These are phyloP conservation scores for Umbilicus rupestris DNA, from an alignment of 164 flowering plant genomes.

Conservation along the genomic window DNA sequence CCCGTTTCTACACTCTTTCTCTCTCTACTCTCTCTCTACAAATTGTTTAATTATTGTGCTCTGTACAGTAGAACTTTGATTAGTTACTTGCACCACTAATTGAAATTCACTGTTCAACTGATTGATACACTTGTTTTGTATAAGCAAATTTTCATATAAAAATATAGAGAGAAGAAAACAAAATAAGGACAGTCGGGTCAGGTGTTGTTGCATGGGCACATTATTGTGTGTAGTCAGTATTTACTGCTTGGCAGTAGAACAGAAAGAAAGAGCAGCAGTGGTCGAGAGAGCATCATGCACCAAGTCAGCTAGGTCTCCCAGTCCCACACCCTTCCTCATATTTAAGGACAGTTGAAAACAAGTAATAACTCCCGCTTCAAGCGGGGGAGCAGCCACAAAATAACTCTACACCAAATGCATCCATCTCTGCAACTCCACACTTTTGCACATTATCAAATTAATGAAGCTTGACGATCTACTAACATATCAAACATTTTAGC, in stretches of 20 bases:
- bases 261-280: neutral
- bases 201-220: slow-evolving; percentile 5
- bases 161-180: neutral
- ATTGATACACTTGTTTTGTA: neutral
- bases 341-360: neutral
- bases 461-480: too few species aligned
- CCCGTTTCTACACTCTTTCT: neutral
- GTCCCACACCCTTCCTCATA: neutral
- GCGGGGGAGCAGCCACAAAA: slow-evolving; percentile 4
- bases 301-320: slow-evolving; percentile 2
- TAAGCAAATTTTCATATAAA: neutral
- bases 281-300: neutral
- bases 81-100: slow-evolving; percentile 6
- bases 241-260: neutral
- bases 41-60: too few species aligned
- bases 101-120: neutral
- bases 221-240: neutral
- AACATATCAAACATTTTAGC: too few species aligned
- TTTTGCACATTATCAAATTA: neutral
- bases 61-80: neutral
- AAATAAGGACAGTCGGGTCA: neutral
- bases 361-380: neutral
- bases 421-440: neutral
- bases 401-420: neutral
- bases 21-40: neutral